A percentile compares a stretch with the other conserved stretches of the same genome.
Conservation (phyloP, 257 asterid species). For the Solanum infundibuliforme region DNA sequence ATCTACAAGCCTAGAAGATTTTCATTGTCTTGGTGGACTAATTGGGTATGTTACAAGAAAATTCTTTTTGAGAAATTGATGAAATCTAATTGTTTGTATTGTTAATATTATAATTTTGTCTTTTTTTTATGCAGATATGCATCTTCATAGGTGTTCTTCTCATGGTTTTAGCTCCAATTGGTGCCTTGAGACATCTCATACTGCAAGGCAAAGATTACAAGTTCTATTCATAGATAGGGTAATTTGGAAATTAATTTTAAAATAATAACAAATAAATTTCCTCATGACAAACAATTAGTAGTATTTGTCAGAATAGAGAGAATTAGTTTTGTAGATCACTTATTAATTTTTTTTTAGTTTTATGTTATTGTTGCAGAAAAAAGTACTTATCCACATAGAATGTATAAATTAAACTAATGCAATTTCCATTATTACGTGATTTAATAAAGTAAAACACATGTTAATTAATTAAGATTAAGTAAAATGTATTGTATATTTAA, state of each 20-base stretch:
- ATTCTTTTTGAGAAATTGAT: background rate
- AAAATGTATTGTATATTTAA: no score
- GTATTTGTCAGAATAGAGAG: background rate
- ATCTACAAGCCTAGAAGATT: background rate
- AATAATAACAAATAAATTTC: background rate
- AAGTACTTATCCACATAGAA: no score
- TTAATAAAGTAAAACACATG: no score
- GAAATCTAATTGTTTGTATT: background rate
- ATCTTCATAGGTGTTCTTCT: conserved; percentile 28
- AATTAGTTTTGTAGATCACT: background rate
- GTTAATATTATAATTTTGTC: background rate
- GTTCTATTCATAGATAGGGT: conserved; percentile 27
- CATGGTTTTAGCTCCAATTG: conserved; percentile 45
- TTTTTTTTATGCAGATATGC: conserved; percentile 18
- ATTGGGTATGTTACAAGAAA: conserved; percentile 23
- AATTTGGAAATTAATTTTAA: background rate
- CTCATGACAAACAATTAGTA: background rate
- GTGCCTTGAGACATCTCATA: conserved; percentile 31
- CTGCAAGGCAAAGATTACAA: conserved; percentile 17
- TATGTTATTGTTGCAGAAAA: background rate
- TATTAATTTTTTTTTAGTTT: background rate
- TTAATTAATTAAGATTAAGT: no score
- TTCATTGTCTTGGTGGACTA: conserved; percentile 25
- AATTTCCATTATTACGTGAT: no score
- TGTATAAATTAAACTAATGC: no score